phyloP scores from a whole-genome alignment of 805 yeast species.

The Monosporozyma servazzii region DNA sequence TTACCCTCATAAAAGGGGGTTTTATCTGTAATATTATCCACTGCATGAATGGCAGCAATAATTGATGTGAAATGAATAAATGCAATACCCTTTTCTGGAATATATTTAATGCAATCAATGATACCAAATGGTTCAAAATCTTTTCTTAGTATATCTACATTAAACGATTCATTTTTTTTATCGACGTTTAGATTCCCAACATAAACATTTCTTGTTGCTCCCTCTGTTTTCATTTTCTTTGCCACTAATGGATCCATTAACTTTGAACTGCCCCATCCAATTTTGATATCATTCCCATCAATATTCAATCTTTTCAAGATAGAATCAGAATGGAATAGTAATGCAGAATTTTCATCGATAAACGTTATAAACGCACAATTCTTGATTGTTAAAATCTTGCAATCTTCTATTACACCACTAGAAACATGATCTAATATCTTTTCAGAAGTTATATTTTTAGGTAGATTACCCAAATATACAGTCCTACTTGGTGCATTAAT shows the following conservation, averaged over 20 bases:
- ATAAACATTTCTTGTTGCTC: conserved; percentile 91
- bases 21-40: conserved; percentile 56
- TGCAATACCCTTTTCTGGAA: conserved; percentile 75
- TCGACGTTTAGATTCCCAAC: conserved; percentile 69
- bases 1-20: conserved; percentile 62
- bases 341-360: conserved; percentile 79
- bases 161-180: conserved; percentile 33
- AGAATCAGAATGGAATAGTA: conserved; percentile 89
- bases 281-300: conserved; percentile 69
- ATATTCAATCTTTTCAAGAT: conserved; percentile 74
- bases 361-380: conserved; percentile 87
- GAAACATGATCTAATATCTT: conserved; percentile 85
- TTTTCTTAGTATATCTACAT: conserved; percentile 55
- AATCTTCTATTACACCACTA: conserved; percentile 78
- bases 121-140: conserved; percentile 71
- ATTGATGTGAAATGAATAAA: conserved; percentile 87
- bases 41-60: conserved; percentile 77
- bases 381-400: conserved; percentile 70
- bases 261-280: conserved; percentile 89
- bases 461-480: conserved; percentile 82
- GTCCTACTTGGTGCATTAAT: conserved; percentile 65
- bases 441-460: conserved; percentile 67
- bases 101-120: conserved; percentile 75
- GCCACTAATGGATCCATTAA: conserved; percentile 67
- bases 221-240: conserved; percentile 69